Base-by-base conservation (phyloP, 257 asterid species). In the Salvia hispanica region DNA sequence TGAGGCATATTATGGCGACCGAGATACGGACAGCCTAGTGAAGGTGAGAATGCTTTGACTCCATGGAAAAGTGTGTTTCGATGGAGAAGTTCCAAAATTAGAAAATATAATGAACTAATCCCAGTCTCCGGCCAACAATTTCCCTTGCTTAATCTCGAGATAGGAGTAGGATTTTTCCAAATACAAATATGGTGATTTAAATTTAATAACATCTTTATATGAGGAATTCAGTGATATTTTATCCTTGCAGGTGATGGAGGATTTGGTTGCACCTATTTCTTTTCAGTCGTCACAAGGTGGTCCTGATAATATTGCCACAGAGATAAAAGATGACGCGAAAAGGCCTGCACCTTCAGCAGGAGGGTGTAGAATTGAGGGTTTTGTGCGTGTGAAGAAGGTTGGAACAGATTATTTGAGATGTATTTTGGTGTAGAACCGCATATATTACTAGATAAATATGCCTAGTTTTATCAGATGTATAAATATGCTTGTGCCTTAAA, bases 351-450 rank as follows among this genome's bases (percentile, higher is more conserved):
- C 99, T 62, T 73, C 65, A 60, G 39, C 98, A 8, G 99, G 99
- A 77, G 98, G 99, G 11, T 91, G 99, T 73, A 83, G 94, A 81
- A 52, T 94, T 79, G 99, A 94, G 82, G 99, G 96, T 65, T 89
- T 89, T 81, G 92, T 91, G 40, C 99, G 96, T 73, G 96, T 91
- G 68, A 94, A 91, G 83, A 94, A 87, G 96, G 99, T 91, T 80
- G 13, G 18, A n/a, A 6, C n/a, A 31, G 64, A 18, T 64, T 66
- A 21, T 57, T 62, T 45, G 56, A 44, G 43, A 25, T 28, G 44
- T 45, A 18, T 28, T 44, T 3, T 3, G 25, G 67, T 62, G 40
- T 21, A 25, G 43, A 44, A 6, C 55, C 42, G 43, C 18, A 10
- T 61, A 21, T 25, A 6, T 7, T 14, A 58, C n/a, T n/a, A n/a